Conservation (phyloP, 768 basidiomycete genomes). For the Tricholoma bakamatsutake region DNA sequence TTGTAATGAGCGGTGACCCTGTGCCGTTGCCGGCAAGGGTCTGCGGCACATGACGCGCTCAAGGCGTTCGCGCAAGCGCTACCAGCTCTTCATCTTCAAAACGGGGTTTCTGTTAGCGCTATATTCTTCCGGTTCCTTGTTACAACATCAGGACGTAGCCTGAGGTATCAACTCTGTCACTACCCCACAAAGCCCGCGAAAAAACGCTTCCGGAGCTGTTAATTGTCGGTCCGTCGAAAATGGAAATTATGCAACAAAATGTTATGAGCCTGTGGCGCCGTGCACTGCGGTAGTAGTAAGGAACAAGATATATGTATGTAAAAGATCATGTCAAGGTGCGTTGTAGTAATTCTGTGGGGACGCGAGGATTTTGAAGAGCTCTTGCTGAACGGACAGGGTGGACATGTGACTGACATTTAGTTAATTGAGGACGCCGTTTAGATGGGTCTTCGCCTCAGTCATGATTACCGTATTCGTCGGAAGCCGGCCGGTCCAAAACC, state of each 20-base stretch:
- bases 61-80: background rate
- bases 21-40: background rate
- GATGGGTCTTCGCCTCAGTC: background rate
- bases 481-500: constrained; percentile 27
- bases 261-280: constrained; percentile 10
- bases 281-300: constrained; percentile 13
- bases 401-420: too few relatives aligned
- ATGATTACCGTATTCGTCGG: constrained; percentile 26
- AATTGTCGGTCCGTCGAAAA: constrained; percentile 19
- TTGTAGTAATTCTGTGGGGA: background rate
- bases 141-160: background rate
- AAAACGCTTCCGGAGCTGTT: constrained; percentile 3
- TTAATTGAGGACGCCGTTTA: background rate
- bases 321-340: background rate
- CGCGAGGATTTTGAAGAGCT: background rate
- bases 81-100: background rate
- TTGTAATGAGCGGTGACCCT: background rate
- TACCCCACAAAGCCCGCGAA: background rate
- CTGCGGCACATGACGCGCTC: background rate
- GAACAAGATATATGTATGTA: constrained; percentile 3
- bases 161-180: background rate
- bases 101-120: background rate
- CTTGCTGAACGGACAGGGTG: background rate
- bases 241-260: constrained; percentile 13
- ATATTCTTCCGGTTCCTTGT: background rate